Base-by-base conservation (phyloP, 495 filamentous ascomycete genomes). In the Talaromyces nanjingensis region DNA sequence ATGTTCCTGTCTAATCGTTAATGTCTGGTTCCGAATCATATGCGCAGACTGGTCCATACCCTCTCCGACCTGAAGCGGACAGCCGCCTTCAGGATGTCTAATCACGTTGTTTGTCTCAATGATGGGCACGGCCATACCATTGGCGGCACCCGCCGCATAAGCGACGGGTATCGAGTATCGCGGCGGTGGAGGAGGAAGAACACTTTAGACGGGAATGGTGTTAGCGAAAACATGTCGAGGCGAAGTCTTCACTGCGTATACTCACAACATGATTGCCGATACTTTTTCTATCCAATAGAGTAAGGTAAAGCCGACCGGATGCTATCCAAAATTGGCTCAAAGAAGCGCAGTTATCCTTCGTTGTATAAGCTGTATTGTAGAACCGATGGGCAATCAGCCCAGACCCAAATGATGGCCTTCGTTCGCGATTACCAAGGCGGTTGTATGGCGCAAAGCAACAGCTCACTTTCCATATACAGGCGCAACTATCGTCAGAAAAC, bases 41-140 rank as follows among this genome's bases (percentile, higher is more conserved):
- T 58, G 8, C 52, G 11, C n/a, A 12, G 20, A n/a, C 27, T 20
- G 11, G 12, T n/a, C 2, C 34, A 54, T 76, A 92, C 92, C 94
- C 87, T 98, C 94, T 74, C 94, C 94, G 37, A 91, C 93, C 59
- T 96, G 86, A 62, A 98, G 84, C 45, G 91, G 87, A 66, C 78
- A 81, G 22, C 78, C 78, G 33, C 89, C 89, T 57, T 86, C 84
- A 18, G 92, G 92, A 72, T 91, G 89, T 42, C 81, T 81, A 63
- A 98, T 81, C 27, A 86, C 86, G 68, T 98, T 98, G 75, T 92
- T 96, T 59, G 93, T 96, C 79, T 98, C 94, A 67, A 94, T 86
- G 66, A 93, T 84, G 11, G 89, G 88, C 42, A 83, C 78, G 60
- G 80, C 77, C 77, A 86, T 83, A 67, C 85, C 83, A 70, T 83